A percentile compares a stretch with the other conserved stretches of the same genome.
phyloP scores from a whole-genome alignment of 352 stramenopile genomes.

The Globisporangium takayamanum region DNA sequence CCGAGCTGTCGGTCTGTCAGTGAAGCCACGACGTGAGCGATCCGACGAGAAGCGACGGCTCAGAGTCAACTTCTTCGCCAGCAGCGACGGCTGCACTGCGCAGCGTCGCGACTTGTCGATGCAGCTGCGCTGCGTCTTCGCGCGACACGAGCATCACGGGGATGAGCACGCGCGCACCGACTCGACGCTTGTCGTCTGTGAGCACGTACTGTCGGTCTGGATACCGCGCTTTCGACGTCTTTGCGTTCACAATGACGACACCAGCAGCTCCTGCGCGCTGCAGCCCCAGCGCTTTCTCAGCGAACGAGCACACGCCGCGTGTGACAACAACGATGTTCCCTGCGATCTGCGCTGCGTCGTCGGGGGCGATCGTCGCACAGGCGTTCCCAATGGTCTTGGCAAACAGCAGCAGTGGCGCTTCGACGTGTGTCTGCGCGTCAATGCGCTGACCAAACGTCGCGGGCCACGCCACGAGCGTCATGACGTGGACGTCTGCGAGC shows the following conservation, averaged over 20 bases:
- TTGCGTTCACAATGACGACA: slow-evolving; percentile 70
- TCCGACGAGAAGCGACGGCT: slow-evolving; percentile 20
- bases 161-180: slow-evolving; percentile 48
- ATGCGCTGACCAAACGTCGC: slow-evolving; percentile 60
- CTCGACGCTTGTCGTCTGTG: slow-evolving; percentile 39
- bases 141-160: slow-evolving; percentile 61
- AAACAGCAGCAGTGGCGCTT: slow-evolving; percentile 50
- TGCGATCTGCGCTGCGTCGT: slow-evolving; percentile 17
- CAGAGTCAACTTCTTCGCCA: slow-evolving; percentile 6
- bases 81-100: neutral
- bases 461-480: slow-evolving; percentile 59
- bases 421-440: slow-evolving; percentile 29
- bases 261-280: slow-evolving; percentile 49
- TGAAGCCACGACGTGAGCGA: slow-evolving; percentile 64
- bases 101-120: slow-evolving; percentile 22
- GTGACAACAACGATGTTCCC: slow-evolving; percentile 66
- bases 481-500: slow-evolving; percentile 46
- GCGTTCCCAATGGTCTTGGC: slow-evolving; percentile 35
- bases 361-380: slow-evolving; percentile 26
- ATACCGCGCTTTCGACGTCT: slow-evolving; percentile 27
- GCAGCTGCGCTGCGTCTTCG: slow-evolving; percentile 42
- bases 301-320: slow-evolving; percentile 71
- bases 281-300: slow-evolving; percentile 60
- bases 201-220: slow-evolving; percentile 58
- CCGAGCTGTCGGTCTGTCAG: slow-evolving; percentile 11